Evolutionary conservation across 2,329 filamentous ascomycete species (phyloP).

Genomic region (Aspergillus fumigatus): DNA sequence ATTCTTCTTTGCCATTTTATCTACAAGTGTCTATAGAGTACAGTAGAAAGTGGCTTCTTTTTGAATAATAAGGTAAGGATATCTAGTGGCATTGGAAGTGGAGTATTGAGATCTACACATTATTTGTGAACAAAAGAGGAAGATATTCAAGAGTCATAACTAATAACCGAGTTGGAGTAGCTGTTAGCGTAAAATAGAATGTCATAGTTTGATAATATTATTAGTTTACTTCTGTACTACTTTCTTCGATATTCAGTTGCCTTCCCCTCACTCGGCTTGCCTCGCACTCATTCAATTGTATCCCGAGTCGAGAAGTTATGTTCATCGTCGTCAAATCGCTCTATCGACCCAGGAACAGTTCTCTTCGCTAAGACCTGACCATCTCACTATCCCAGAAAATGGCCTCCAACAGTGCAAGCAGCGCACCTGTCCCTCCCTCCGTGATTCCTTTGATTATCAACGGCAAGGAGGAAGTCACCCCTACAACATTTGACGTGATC

Average conservation of each 20-base stretch:
- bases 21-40: background rate
- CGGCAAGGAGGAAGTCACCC: constrained; percentile 28
- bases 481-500: constrained; percentile 42
- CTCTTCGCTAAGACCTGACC: background rate
- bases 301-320: background rate
- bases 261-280: background rate
- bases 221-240: background rate
- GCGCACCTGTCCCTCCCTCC: constrained; percentile 4
- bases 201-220: background rate
- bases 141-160: background rate
- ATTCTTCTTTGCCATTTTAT: background rate
- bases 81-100: background rate
- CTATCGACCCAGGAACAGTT: background rate
- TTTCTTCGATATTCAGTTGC: background rate
- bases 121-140: background rate
- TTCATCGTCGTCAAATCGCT: background rate
- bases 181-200: background rate
- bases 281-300: background rate
- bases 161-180: background rate
- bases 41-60: background rate
- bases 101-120: background rate
- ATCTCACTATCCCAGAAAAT: background rate
- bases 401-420: background rate
- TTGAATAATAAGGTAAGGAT: background rate
- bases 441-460: constrained; percentile 38